Conservation (phyloP, 768 basidiomycete genomes). For the Lactifluus pinguis region DNA sequence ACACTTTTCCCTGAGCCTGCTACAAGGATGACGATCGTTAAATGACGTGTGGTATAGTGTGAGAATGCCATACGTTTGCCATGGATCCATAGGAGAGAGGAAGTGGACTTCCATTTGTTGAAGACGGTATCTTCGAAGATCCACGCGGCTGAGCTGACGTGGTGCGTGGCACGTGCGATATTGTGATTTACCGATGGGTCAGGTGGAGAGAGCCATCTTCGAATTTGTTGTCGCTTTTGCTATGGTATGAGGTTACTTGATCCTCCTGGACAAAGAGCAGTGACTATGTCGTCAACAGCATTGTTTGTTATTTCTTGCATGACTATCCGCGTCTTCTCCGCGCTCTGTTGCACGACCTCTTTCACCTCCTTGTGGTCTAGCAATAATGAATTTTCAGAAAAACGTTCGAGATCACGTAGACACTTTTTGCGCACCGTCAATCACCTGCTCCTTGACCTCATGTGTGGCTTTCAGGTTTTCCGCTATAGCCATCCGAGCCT, state of each 20-base stretch:
- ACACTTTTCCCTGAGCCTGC: background rate
- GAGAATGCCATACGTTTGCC: background rate
- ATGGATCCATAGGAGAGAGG: background rate
- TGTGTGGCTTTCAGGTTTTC: background rate
- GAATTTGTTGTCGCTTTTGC: background rate
- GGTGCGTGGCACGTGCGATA: background rate
- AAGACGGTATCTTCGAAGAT: background rate
- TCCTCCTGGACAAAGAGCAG: background rate
- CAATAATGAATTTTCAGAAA: background rate
- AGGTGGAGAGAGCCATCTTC: background rate
- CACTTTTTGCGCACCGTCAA: background rate
- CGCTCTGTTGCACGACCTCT: background rate
- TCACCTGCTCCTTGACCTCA: background rate
- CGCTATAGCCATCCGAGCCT: background rate
- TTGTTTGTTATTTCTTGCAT: background rate
- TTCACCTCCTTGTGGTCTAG: background rate
- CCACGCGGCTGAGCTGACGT: background rate
- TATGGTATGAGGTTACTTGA: background rate
- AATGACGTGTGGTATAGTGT: no score
- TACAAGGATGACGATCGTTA: background rate
- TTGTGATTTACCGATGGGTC: background rate
- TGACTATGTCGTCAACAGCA: background rate
- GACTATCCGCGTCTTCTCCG: no score
- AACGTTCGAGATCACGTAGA: no score
- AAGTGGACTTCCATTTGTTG: background rate